Evolutionary conservation across 202 grass and related monocot genomes (phyloP), one percentile per base, ranked within the genome.

Genomic region (Panicum virgatum): DNA sequence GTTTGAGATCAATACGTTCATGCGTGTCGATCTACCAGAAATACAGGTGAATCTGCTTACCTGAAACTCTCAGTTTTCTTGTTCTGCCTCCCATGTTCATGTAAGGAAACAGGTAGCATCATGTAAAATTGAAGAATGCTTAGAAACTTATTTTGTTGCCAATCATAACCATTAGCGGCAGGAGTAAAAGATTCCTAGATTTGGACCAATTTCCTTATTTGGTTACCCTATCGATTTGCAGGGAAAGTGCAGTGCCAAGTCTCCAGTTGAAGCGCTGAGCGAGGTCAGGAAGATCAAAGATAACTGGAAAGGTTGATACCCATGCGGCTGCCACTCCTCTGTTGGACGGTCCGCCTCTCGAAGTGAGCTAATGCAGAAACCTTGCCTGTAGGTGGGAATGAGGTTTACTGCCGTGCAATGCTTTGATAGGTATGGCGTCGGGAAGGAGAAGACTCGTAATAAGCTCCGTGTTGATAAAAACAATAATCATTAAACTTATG

Each of bases 1-100:
- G 78, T 88, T 96, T 76, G 88, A 98, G 79, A 98, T 68, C 58
- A 98, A 96, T 68, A 94, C 96, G 10, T 98, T 96, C 84, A 98
- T 98, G 85, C 90, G 96, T 23, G 91, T 96, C 42, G 92, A 93
- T 88, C 70, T 92, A 47, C 87, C 90, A 27, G 88, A 96, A 80
- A 88, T 98, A 89, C 92, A 98, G 92, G 96, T 96, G 38, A 60
- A 34, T 62, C 52, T 44, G 12, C 44, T 78, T 61, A 57, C 19
- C 20, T 52, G 27, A 18, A 72, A 20, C 27, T 13, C 26, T n/a
- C 7, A 13, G 32, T 63, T 25, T 70, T 45, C n/a, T 75, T 42
- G 7, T 10, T 22, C 9, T n/a, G 29, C 16, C 10, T 30, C 7
- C 42, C 15, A 48, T 18, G 18, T 72, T 2, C 29, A 37, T 52